These are phyloP conservation scores for Brassica napus DNA, from an alignment of 345 rosid species.

Conservation along the genomic window Da-Ae NC_063442.1:10247001-10247500, in stretches of 20 bases:
- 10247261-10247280: neutral
- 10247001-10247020: conserved; percentile 15
- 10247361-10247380: neutral
- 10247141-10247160: neutral
- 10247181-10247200: neutral
- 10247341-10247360: neutral
- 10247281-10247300: neutral
- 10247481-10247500: neutral
- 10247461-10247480: neutral
- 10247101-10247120: neutral
- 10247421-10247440: neutral
- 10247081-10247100: neutral
- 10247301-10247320: neutral
- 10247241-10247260: neutral
- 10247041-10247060: neutral
- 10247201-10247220: neutral
- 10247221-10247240: neutral
- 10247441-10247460: neutral
- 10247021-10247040: neutral
- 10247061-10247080: neutral
- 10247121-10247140: neutral
- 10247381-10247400: neutral
- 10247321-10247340: neutral
- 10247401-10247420: neutral
- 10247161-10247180: neutral